Percentiles rank a stretch among this genome's conserved stretches.
Conservation (phyloP, 805 yeast species). For the Hanseniaspora vineae region DNA sequence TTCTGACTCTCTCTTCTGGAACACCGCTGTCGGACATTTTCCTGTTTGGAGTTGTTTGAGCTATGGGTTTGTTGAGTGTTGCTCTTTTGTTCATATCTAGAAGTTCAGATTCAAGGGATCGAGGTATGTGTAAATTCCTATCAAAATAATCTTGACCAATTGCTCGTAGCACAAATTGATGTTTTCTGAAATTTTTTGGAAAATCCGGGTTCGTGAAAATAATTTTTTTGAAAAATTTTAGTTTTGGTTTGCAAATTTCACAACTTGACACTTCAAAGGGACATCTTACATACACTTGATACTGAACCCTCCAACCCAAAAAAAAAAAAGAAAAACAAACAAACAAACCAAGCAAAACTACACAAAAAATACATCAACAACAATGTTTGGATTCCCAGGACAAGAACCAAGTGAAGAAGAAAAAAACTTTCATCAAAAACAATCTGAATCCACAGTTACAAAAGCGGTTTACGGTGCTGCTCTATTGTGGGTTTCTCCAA, state of each 20-base stretch:
- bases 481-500: constrained; percentile 37
- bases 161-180: too few species aligned
- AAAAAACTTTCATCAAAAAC: constrained; percentile 51
- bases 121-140: too few species aligned
- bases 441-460: constrained; percentile 44
- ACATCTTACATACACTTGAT: too few species aligned
- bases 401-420: constrained; percentile 47
- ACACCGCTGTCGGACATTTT: constrained; percentile 4
- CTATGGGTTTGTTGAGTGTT: neutral
- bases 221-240: too few species aligned
- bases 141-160: too few species aligned
- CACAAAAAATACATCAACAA: constrained; percentile 10
- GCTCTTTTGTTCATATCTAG: too few species aligned
- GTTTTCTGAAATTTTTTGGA: too few species aligned
- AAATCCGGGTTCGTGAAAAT: too few species aligned
- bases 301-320: too few species aligned
- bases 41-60: neutral
- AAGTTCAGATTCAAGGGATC: too few species aligned
- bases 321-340: neutral
- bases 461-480: constrained; percentile 53
- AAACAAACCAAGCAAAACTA: constrained; percentile 14
- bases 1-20: constrained; percentile 15
- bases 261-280: too few species aligned
- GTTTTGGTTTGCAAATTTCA: too few species aligned
- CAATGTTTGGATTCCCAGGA: constrained; percentile 39